phyloP scores from a whole-genome alignment of 306 rosid genomes.

The Inga leiocalycina region DNA sequence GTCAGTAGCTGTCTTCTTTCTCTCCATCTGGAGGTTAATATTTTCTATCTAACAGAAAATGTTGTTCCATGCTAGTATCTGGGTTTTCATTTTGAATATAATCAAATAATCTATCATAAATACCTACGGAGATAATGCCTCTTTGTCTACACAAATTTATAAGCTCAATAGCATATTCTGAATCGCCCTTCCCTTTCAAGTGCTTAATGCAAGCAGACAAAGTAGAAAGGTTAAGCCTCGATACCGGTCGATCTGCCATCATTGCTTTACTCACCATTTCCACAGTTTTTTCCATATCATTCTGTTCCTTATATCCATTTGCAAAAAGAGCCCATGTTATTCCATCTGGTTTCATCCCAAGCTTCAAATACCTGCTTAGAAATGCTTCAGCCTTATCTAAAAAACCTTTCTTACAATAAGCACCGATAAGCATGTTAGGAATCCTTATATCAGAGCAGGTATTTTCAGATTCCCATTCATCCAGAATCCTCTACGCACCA shows the following conservation, averaged over 20 bases:
- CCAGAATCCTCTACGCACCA: slow-evolving; percentile 53
- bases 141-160: slow-evolving; percentile 30
- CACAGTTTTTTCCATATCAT: slow-evolving; percentile 46
- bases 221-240: slow-evolving; percentile 34
- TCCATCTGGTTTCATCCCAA: slow-evolving; percentile 42
- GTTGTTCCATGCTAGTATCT: slow-evolving; percentile 6
- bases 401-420: slow-evolving; percentile 54
- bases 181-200: slow-evolving; percentile 50
- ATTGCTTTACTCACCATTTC: slow-evolving; percentile 46
- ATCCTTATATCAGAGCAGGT: slow-evolving; percentile 42
- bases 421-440: slow-evolving; percentile 43
- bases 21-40: background rate
- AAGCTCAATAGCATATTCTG: slow-evolving; percentile 43
- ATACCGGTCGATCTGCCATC: slow-evolving; percentile 31
- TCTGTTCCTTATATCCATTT: slow-evolving; percentile 37
- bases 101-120: slow-evolving; percentile 23
- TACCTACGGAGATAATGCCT: background rate
- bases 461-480: slow-evolving; percentile 51
- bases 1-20: slow-evolving; percentile 13
- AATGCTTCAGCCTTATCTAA: slow-evolving; percentile 49
- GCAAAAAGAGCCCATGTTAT: slow-evolving; percentile 46
- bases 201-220: slow-evolving; percentile 48
- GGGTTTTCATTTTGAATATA: slow-evolving; percentile 29
- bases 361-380: slow-evolving; percentile 38
- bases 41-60: slow-evolving; percentile 1